phyloP scores from a whole-genome alignment of 345 rosid species.

The Linum usitatissimum region DNA sequence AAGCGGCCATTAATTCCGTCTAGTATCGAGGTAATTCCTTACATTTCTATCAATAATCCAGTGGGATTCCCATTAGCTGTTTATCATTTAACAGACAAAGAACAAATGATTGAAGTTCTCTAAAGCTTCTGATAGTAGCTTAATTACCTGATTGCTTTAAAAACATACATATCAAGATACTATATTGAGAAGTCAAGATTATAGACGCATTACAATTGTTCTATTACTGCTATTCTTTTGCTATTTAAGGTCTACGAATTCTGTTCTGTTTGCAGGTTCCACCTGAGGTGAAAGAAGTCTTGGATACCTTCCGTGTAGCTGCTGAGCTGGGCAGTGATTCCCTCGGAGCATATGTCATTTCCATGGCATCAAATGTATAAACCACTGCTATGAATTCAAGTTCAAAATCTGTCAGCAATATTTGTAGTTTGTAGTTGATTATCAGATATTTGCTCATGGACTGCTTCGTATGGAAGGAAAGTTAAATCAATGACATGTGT shows the following conservation, averaged over 20 bases:
- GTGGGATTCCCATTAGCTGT: background rate
- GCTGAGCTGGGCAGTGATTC: slow-evolving; percentile 91
- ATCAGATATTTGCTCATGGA: background rate
- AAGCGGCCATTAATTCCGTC: slow-evolving; percentile 88
- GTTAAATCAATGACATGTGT: slow-evolving; percentile 14
- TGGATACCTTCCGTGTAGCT: slow-evolving; percentile 84
- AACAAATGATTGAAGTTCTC: background rate
- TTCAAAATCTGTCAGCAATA: background rate
- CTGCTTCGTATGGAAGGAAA: background rate
- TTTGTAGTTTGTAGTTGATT: background rate
- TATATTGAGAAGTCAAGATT: too few relatives aligned
- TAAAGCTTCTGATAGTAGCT: background rate
- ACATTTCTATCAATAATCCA: background rate
- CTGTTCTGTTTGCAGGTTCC: slow-evolving; percentile 38
- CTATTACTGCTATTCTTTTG: too few relatives aligned
- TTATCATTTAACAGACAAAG: background rate
- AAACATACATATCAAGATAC: too few relatives aligned
- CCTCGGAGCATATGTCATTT: slow-evolving; percentile 95
- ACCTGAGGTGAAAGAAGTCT: slow-evolving; percentile 71
- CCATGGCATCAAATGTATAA: slow-evolving; percentile 95
- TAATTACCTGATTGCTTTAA: too few relatives aligned
- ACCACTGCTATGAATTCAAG: slow-evolving; percentile 9
- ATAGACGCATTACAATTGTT: too few relatives aligned
- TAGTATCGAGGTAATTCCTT: slow-evolving; percentile 49
- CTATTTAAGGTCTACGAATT: too few relatives aligned